A percentile compares a stretch with the other conserved stretches of the same genome.
phyloP scores from a whole-genome alignment of 139 green algal species.

The Ettlia oleoabundans region DNA sequence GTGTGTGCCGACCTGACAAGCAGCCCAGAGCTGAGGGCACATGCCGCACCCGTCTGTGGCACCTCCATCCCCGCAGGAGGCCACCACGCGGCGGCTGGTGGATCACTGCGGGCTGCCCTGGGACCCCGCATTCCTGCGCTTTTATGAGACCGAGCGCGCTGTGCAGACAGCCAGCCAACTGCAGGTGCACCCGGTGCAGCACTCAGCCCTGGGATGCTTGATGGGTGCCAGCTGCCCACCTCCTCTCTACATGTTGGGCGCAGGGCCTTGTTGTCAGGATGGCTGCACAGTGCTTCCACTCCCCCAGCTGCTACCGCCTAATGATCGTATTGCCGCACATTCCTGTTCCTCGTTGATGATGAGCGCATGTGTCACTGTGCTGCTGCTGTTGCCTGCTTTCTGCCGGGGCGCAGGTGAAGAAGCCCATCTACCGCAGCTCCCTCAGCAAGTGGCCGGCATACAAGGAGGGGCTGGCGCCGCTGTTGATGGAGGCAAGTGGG shows the following conservation, averaged over 20 bases:
- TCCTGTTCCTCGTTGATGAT: too few species aligned
- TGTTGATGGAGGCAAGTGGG: constrained; percentile 1
- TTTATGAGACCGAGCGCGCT: constrained; percentile 9
- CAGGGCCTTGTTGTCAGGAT: too few species aligned
- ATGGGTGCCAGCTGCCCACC: too few species aligned
- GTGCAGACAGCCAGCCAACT: constrained; percentile 28
- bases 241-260: too few species aligned
- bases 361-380: too few species aligned
- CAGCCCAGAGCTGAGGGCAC: too few species aligned
- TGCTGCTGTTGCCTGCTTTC: not conserved
- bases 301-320: too few species aligned
- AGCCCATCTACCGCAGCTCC: constrained; percentile 17
- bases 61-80: constrained; percentile 15
- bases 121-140: constrained; percentile 10
- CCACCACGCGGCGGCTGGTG: not conserved
- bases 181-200: not conserved
- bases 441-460: constrained; percentile 18
- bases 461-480: constrained; percentile 25
- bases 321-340: too few species aligned
- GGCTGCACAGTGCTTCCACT: too few species aligned
- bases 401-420: not conserved
- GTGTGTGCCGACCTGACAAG: too few species aligned
- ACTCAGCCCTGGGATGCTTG: not conserved
- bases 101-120: constrained; percentile 28
- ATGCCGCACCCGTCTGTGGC: too few species aligned